Conservation (phyloP, 176 grass and related monocot species). For the Eragrostis curvula region DNA sequence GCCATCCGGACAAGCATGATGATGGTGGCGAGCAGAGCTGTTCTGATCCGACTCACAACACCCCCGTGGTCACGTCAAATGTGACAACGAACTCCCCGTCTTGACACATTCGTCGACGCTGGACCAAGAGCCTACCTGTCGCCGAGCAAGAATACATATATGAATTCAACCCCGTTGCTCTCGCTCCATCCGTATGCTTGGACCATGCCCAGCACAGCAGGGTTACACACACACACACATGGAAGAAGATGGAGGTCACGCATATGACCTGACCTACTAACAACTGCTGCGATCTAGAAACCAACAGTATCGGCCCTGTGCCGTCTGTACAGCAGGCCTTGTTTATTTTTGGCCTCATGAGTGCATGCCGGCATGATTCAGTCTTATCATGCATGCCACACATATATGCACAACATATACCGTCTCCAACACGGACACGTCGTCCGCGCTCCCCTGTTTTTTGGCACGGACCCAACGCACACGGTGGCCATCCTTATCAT, state of each 20-base stretch:
- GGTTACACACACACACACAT: neutral
- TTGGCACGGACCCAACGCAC: neutral
- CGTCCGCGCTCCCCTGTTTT: slow-evolving; percentile 1
- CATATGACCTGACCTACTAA: neutral
- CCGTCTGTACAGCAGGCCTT: neutral
- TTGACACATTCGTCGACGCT: slow-evolving; percentile 34
- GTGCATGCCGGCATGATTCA: neutral
- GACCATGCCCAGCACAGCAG: neutral
- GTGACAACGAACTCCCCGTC: slow-evolving; percentile 34
- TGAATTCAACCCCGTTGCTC: neutral
- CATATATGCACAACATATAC: neutral
- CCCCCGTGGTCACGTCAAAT: slow-evolving; percentile 28
- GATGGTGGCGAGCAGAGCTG: neutral
- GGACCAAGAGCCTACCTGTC: slow-evolving; percentile 12
- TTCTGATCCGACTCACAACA: neutral
- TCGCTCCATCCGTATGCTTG: slow-evolving; percentile 8
- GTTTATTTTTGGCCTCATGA: neutral
- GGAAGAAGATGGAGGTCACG: neutral
- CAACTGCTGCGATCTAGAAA: neutral
- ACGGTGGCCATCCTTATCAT: slow-evolving; percentile 5
- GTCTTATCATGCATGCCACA: neutral
- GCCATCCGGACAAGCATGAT: slow-evolving; percentile 16
- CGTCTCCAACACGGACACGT: slow-evolving; percentile 12
- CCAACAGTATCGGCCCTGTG: neutral
- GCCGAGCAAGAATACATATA: neutral